Percentiles rank a stretch among this genome's conserved stretches.
Conservation (phyloP, 352 stramenopile species). For the Globisporangium okanoganense region DNA sequence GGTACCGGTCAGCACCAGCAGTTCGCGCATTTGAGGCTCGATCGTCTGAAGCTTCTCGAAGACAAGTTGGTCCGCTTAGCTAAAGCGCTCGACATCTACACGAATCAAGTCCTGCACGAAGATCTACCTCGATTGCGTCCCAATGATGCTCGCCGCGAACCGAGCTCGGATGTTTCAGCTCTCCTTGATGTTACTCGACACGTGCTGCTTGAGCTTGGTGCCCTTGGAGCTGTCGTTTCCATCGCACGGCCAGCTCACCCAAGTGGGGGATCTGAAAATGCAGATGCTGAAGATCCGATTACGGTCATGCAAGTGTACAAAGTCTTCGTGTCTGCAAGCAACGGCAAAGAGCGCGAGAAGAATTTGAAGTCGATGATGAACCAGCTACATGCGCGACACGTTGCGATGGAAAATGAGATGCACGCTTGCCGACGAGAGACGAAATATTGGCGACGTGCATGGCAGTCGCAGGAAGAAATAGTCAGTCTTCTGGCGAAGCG, state of each 20-base stretch:
- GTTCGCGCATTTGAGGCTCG: conserved; percentile 7
- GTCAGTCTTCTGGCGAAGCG: conserved; percentile 17
- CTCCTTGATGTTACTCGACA: conserved; percentile 18
- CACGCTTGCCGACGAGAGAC: conserved; percentile 20
- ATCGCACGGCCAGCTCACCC: conserved; percentile 2
- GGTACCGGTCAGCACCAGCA: conserved; percentile 6
- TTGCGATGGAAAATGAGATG: conserved; percentile 23
- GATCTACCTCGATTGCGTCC: not conserved
- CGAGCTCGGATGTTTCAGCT: conserved; percentile 1
- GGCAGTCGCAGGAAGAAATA: conserved; percentile 28
- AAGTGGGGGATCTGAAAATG: not conserved
- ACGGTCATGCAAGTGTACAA: conserved; percentile 27
- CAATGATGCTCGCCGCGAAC: not conserved
- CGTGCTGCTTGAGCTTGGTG: conserved; percentile 32
- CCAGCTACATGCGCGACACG: conserved; percentile 27
- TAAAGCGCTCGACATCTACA: not conserved
- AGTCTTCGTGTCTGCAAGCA: conserved; percentile 16
- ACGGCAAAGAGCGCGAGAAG: conserved; percentile 31
- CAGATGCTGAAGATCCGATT: conserved; percentile 4
- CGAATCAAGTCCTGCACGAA: not conserved
- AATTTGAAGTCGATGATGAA: conserved; percentile 33
- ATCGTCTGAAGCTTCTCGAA: conserved; percentile 12
- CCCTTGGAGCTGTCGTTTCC: conserved; percentile 29
- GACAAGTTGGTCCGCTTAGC: conserved; percentile 1
- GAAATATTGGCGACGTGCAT: conserved; percentile 31